These are phyloP conservation scores for Erodium chrysanthum DNA, from an alignment of 441 rosid species.

Conservation along the genomic window DNA sequence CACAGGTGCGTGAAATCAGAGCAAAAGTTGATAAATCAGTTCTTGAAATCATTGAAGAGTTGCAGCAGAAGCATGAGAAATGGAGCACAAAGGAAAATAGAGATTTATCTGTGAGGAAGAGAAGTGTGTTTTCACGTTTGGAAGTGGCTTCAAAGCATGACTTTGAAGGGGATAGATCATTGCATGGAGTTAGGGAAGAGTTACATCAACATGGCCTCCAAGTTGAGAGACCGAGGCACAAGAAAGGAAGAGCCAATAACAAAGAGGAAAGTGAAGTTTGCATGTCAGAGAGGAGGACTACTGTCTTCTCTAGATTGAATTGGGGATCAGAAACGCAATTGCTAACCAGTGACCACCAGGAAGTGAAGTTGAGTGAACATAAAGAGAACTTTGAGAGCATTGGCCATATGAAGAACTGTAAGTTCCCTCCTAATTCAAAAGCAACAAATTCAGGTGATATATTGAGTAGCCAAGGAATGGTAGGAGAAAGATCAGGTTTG, in stretches of 20 bases:
- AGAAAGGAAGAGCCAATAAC: background rate
- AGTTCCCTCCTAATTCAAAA: background rate
- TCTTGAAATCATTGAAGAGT: constrained; percentile 18
- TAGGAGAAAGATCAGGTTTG: background rate
- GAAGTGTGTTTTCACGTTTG: constrained; percentile 6
- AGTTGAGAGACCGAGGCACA: background rate
- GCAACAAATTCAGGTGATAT: background rate
- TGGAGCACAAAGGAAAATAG: constrained; percentile 5
- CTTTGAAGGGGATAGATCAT: background rate
- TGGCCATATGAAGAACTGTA: background rate
- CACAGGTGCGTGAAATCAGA: background rate
- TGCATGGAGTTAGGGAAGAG: background rate
- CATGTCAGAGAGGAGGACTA: background rate
- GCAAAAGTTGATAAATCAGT: constrained; percentile 11
- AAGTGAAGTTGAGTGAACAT: background rate
- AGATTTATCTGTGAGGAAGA: background rate
- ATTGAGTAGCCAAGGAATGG: background rate
- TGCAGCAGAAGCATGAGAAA: constrained; percentile 16
- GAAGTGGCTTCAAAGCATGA: background rate
- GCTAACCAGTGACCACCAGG: background rate
- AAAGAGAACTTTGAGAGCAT: background rate
- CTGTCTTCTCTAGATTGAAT: background rate
- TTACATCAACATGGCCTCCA: background rate
- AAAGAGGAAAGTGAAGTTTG: background rate
- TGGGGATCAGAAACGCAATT: background rate